Conservation (phyloP, 2,329 filamentous ascomycete genomes). For the Scortechinia acanthostroma region DNA sequence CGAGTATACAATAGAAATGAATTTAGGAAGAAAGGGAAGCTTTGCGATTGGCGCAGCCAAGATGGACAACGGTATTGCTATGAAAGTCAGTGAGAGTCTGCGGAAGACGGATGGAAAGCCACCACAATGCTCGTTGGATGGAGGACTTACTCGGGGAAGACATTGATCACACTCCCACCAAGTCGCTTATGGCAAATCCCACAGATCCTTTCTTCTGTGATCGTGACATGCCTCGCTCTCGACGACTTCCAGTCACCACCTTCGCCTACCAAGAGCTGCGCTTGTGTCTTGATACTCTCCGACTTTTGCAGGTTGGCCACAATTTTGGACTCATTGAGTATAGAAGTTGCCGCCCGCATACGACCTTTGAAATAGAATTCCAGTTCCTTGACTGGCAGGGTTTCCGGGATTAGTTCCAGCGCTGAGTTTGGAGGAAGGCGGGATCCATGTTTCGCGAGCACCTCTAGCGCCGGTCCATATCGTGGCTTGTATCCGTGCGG, state of each 20-base stretch:
- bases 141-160: conserved; percentile 45
- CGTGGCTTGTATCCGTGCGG: conserved; percentile 42
- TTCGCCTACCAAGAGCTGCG: conserved; percentile 41
- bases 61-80: conserved; percentile 38
- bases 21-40: background rate
- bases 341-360: conserved; percentile 49
- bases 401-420: conserved; percentile 49
- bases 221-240: conserved; percentile 42
- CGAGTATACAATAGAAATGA: background rate
- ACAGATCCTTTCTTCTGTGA: conserved; percentile 58
- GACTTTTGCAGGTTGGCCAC: conserved; percentile 43
- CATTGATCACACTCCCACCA: conserved; percentile 55
- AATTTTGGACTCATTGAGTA: conserved; percentile 48
- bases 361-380: conserved; percentile 58
- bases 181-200: conserved; percentile 58
- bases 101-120: no score
- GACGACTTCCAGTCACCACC: conserved; percentile 11
- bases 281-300: conserved; percentile 41
- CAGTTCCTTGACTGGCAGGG: conserved; percentile 47
- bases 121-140: conserved; percentile 1
- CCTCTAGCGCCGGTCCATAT: conserved; percentile 49
- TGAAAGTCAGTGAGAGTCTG: conserved; percentile 5
- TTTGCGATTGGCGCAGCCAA: conserved; percentile 33
- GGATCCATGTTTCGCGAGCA: conserved; percentile 55
- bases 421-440: conserved; percentile 53